These are phyloP conservation scores for Geranium incanum DNA, from an alignment of 441 rosid genomes.

Conservation along the genomic window DNA sequence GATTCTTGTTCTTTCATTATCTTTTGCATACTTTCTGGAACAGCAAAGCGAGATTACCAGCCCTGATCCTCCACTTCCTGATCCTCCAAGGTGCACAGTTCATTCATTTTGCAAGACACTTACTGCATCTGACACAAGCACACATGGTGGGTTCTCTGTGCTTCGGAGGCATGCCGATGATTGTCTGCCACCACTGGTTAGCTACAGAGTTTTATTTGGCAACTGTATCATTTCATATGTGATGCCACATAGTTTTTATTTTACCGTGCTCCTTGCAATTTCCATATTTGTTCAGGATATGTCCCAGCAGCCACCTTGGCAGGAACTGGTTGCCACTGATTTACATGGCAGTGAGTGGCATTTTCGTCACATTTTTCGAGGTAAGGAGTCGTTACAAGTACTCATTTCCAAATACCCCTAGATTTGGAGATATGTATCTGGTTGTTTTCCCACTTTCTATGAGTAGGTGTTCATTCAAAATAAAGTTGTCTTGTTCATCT, in stretches of 20 bases:
- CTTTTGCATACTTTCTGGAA: background rate
- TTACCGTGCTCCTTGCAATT: slow-evolving; percentile 5
- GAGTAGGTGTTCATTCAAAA: background rate
- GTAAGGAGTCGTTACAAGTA: slow-evolving; percentile 28
- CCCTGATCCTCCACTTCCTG: slow-evolving; percentile 49
- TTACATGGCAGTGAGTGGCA: slow-evolving; percentile 91
- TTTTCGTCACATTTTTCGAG: slow-evolving; percentile 89
- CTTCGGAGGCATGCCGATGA: slow-evolving; percentile 95
- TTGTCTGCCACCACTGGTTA: slow-evolving; percentile 91
- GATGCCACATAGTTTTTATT: background rate
- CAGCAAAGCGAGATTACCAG: slow-evolving; percentile 68
- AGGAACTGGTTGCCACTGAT: slow-evolving; percentile 91
- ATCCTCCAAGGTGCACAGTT: slow-evolving; percentile 65
- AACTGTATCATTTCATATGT: background rate
- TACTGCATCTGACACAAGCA: slow-evolving; percentile 97
- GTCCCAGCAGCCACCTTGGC: slow-evolving; percentile 96
- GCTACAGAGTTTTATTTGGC: slow-evolving; percentile 21
- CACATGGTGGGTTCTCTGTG: slow-evolving; percentile 98
- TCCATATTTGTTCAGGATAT: slow-evolving; percentile 48
- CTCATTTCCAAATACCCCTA: background rate
- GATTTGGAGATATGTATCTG: background rate
- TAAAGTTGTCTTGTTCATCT: background rate
- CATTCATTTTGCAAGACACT: slow-evolving; percentile 98
- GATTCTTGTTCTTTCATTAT: slow-evolving; percentile 4
- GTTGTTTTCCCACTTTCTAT: background rate